phyloP scores from a whole-genome alignment of 1,284 basidiomycete genomes.

The Cystobasidium slooffiae region DNA sequence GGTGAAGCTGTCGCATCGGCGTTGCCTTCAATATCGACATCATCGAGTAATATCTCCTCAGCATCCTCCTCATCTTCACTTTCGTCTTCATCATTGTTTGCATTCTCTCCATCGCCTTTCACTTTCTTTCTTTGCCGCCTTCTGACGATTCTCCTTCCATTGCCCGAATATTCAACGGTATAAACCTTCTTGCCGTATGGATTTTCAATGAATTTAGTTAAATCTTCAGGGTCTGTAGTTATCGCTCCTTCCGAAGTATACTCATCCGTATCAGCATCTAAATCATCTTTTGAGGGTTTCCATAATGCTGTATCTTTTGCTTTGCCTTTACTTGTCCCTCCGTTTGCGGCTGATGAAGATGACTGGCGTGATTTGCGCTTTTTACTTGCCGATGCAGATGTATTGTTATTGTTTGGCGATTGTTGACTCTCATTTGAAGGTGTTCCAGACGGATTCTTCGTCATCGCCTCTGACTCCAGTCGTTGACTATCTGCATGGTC shows the following conservation, averaged over 20 bases:
- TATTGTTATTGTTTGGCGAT: not conserved
- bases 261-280: conserved; percentile 33
- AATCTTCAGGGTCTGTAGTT: conserved; percentile 28
- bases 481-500: not conserved
- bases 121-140: conserved; percentile 20
- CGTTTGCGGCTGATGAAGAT: conserved; percentile 6
- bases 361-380: conserved; percentile 20
- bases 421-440: not conserved
- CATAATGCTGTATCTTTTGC: conserved; percentile 20
- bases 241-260: conserved; percentile 32
- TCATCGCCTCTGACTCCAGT: not conserved
- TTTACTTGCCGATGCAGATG: conserved; percentile 5
- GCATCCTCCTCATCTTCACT: conserved; percentile 23
- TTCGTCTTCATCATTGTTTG: conserved; percentile 3
- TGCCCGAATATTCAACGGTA: conserved; percentile 27
- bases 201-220: conserved; percentile 31
- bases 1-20: conserved; percentile 25
- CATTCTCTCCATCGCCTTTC: conserved; percentile 23
- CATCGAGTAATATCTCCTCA: conserved; percentile 31
- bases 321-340: not conserved
- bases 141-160: conserved; percentile 13
- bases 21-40: conserved; percentile 31
- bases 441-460: not conserved
- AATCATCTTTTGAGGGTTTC: conserved; percentile 27
- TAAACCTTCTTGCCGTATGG: conserved; percentile 32